phyloP scores from a whole-genome alignment of 805 yeast genomes.

The Phaffomyces opuntiae region DNA sequence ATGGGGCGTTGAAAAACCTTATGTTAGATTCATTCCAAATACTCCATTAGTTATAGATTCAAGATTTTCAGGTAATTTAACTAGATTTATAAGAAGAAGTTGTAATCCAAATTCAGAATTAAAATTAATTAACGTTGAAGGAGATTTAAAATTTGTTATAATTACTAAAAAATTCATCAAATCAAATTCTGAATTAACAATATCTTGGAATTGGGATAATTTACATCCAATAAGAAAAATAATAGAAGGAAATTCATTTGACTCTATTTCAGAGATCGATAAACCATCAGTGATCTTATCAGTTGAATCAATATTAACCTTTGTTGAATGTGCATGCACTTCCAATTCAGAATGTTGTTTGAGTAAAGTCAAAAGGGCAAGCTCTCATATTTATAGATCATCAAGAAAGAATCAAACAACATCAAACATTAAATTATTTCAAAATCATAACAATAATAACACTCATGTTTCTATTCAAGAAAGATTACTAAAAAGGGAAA shows the following conservation, averaged over 20 bases:
- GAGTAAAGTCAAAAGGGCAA: conserved; percentile 53
- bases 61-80: conserved; percentile 68
- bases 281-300: conserved; percentile 52
- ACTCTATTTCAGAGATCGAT: conserved; percentile 44
- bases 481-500: conserved; percentile 23
- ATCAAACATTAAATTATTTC: conserved; percentile 25
- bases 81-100: conserved; percentile 68
- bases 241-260: conserved; percentile 40
- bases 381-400: conserved; percentile 52
- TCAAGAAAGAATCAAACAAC: conserved; percentile 27
- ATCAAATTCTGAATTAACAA: conserved; percentile 63
- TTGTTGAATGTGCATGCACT: conserved; percentile 57
- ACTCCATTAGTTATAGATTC: conserved; percentile 69
- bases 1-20: conserved; percentile 64
- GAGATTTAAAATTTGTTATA: conserved; percentile 47
- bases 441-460: conserved; percentile 19
- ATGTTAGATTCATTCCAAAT: conserved; percentile 48
- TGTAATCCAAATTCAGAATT: conserved; percentile 74
- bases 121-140: conserved; percentile 33
- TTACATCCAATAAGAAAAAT: conserved; percentile 63
- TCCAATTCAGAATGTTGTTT: conserved; percentile 47
- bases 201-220: conserved; percentile 87
- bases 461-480: conserved; percentile 26
- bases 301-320: conserved; percentile 53
- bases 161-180: conserved; percentile 49